Conservation (phyloP, 345 rosid genomes). For the Noccaea bulbosa region DNA sequence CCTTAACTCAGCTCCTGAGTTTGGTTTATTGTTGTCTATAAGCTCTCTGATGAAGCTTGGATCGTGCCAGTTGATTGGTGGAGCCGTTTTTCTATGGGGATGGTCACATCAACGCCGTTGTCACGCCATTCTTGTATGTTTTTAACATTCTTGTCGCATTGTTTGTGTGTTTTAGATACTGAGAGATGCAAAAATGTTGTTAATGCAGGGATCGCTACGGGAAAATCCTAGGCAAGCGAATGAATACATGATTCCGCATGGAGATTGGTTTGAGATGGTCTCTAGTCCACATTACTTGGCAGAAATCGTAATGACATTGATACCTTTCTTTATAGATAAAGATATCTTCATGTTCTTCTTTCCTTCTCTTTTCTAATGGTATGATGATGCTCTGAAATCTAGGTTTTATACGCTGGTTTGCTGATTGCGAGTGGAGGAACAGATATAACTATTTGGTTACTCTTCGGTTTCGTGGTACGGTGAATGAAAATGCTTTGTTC, state of each 20-base stretch:
- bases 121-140: constrained; percentile 68
- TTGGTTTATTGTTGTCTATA: constrained; percentile 48
- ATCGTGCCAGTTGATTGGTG: constrained; percentile 65
- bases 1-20: constrained; percentile 38
- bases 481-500: not conserved
- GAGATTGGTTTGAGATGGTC: constrained; percentile 84
- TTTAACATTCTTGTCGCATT: not conserved
- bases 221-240: constrained; percentile 41
- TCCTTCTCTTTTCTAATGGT: not conserved
- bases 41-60: constrained; percentile 59
- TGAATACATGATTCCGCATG: constrained; percentile 61
- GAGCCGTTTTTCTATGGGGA: constrained; percentile 65
- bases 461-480: constrained; percentile 64
- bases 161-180: constrained; percentile 20
- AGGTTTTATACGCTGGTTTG: constrained; percentile 77
- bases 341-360: not conserved
- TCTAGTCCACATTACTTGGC: constrained; percentile 81
- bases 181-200: not conserved
- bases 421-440: constrained; percentile 71
- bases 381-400: constrained; percentile 4
- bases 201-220: constrained; percentile 61
- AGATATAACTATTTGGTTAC: constrained; percentile 66
- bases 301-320: constrained; percentile 59
- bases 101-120: constrained; percentile 72
- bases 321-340: constrained; percentile 36